Base-by-base conservation (phyloP, 306 rosid species). In the Fragaria nilgerrensis region DNA sequence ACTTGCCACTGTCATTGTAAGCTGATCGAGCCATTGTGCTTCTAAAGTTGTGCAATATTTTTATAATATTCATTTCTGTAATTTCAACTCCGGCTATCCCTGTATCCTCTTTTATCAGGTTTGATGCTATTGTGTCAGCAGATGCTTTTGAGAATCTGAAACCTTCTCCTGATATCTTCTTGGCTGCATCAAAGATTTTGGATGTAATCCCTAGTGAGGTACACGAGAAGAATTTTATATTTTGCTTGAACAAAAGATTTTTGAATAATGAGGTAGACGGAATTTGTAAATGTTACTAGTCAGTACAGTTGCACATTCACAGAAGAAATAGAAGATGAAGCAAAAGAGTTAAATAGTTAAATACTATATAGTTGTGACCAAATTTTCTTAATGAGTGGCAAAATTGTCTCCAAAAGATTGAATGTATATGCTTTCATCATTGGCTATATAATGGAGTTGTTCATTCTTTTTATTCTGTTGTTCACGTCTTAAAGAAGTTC, bases 71-170 rank as follows among this genome's bases (percentile, higher is more conserved):
- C 44, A 70, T 14, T 23, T 73, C 55, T 75, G 2, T 55, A 34
- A 50, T 25, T 75, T 43, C 61, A 32, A 59, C 75, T 72, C 41
- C 5, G 6, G 13, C 76, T 53, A 82, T 58, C 55, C 29, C 63
- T 16, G 62, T 78, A 64, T 70, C 82, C 65, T 85, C 72, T 79
- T 84, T 76, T 75, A n/a, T 85, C 87, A 95, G 98, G 97, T 95
- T 95, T 49, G 93, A 95, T 79, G 96, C 97, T 44, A 87, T 95
- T 43, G 96, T 92, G 76, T 87, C 97, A 79, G 98, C 97, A 72
- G 98, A 95, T 86, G 98, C 98, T 75, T 95, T 95, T 84, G 97
- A 95, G 87, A 95, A 90, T 82, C 82, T 95, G 90, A 95, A 95
- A 78, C 98, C 98, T 80, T 93, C 97, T 83, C 98, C 97, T 61